Base-by-base conservation (phyloP, 1,139 yeast species). In the Debaryomycetaceae sp. region DNA sequence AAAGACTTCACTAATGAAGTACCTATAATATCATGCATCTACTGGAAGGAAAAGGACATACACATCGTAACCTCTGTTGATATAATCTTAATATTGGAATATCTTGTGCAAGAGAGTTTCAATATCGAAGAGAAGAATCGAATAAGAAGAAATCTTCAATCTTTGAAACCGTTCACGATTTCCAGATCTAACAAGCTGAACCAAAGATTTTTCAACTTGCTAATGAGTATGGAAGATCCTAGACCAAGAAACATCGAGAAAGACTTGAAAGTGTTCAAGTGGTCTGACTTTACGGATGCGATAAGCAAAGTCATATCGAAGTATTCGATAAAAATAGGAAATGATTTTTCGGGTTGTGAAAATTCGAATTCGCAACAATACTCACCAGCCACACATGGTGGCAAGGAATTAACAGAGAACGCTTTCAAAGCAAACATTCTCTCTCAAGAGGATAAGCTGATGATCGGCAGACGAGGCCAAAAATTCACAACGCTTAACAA, bases 181-280 rank as follows among this genome's bases (percentile, higher is more conserved):
- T 72, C 82, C 33, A 72, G 83, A 47, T 62, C 75, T 22, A 70
- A 73, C 49, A 65, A 67, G n/a, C 72, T 69, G 34, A 66, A 63
- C 45, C 68, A 69, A 38, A 54, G 73, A 22, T 80, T 84, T 53
- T 85, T 83, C 66, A 70, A 75, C 46, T 62, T 79, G 40, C 73
- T 84, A 44, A 85, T 85, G 89, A 65, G 75, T 37, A 83, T 80
- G 71, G 79, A 78, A 34, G 75, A 75, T 43, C 90, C 91, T 2
- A 72, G 83, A 51, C 90, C 90, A 4, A 66, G 90, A 37, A 83
- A 83, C 55, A 85, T 85, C 45, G 89, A 83, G 55, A 85, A 85
- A 58, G 87, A 84, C 57, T 79, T 84, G 49, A 84, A 84, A 57
- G 89, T 84, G 5, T 81, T 84, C 54, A 70, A 70, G 34, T 84